Conservation (phyloP, 179 eudicot genomes). For the Amaranthus tricolor region DNA sequence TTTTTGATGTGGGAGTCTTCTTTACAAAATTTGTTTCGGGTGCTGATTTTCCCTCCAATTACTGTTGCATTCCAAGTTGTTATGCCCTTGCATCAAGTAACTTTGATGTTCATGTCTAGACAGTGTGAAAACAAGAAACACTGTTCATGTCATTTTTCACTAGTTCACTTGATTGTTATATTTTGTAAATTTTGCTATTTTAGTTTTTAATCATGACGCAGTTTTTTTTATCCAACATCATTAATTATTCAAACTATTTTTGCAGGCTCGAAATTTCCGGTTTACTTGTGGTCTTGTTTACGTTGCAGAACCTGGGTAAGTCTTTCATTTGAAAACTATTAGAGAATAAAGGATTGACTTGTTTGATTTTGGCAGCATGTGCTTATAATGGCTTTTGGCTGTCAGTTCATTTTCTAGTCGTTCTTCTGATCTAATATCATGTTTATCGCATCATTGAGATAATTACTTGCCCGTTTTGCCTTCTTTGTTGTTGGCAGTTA, state of each 20-base stretch:
- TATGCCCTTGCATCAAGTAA: neutral
- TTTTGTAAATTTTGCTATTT: neutral
- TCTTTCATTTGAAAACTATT: conserved; percentile 6
- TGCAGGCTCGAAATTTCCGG: conserved; percentile 94
- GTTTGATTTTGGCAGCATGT: neutral
- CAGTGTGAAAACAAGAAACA: neutral
- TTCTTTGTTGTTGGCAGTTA: conserved; percentile 44
- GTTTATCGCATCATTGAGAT: neutral
- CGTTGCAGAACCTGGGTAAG: conserved; percentile 96
- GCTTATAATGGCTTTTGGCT: neutral
- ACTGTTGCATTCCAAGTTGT: neutral
- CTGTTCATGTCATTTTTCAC: neutral
- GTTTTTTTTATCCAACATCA: conserved; percentile 4
- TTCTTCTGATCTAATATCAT: neutral
- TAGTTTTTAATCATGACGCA: neutral
- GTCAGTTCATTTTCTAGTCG: neutral
- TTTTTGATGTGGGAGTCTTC: neutral
- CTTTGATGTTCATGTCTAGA: neutral
- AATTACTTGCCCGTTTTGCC: conserved; percentile 1
- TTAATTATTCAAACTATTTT: conserved; percentile 12
- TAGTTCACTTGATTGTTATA: neutral
- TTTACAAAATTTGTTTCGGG: neutral
- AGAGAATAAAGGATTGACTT: neutral
- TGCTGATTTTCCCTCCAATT: neutral
- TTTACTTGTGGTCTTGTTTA: conserved; percentile 94